Evolutionary conservation across 169 alveolate genomes (phyloP).

Genomic region (Plasmodium coatneyi): DNA sequence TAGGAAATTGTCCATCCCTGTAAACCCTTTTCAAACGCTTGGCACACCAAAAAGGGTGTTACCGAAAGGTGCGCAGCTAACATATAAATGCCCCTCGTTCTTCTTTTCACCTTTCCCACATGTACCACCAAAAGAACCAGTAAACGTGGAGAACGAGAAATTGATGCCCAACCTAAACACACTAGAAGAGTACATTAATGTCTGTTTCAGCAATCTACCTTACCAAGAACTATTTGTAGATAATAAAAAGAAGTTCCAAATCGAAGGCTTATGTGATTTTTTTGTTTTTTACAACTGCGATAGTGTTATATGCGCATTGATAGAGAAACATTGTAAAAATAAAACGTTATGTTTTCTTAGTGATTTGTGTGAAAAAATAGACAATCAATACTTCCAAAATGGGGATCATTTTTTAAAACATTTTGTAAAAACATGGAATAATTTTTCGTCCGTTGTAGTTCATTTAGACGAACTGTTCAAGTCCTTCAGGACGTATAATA

Average conservation of each 20-base stretch:
- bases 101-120: not conserved
- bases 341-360: slow-evolving; percentile 33
- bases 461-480: slow-evolving; percentile 54
- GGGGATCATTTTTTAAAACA: slow-evolving; percentile 44
- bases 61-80: not conserved
- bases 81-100: not conserved
- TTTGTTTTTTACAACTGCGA: slow-evolving; percentile 65
- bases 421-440: slow-evolving; percentile 46
- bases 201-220: slow-evolving; percentile 25
- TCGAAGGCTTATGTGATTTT: slow-evolving; percentile 39
- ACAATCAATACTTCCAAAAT: slow-evolving; percentile 48
- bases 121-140: not conserved
- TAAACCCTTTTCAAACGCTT: not conserved
- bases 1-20: not conserved
- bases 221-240: slow-evolving; percentile 19
- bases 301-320: slow-evolving; percentile 27
- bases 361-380: slow-evolving; percentile 12
- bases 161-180: slow-evolving; percentile 8
- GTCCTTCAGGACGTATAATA: slow-evolving; percentile 34
- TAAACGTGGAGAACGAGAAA: slow-evolving; percentile 24
- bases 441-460: slow-evolving; percentile 26
- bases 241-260: slow-evolving; percentile 22
- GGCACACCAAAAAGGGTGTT: not conserved
- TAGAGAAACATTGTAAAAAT: slow-evolving; percentile 36
- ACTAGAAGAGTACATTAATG: slow-evolving; percentile 42